Base-by-base conservation (phyloP, 2,329 filamentous ascomycete genomes). In the Aspergillus thermomutatus region DNA sequence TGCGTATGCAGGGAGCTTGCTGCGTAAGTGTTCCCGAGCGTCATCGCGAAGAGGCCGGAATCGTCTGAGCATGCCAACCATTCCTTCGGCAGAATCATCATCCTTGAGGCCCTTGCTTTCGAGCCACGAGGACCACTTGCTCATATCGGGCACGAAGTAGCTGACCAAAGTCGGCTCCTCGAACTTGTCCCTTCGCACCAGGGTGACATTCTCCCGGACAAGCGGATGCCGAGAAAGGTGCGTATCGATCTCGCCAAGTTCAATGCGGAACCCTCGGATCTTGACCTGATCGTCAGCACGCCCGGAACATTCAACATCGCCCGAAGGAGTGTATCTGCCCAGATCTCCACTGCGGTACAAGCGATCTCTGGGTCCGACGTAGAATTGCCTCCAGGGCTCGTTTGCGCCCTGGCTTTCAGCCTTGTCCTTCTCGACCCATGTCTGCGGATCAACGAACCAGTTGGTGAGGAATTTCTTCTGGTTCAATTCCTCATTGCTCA, bases 231-330 rank as follows among this genome's bases (percentile, higher is more conserved):
- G 83, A 53, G 86, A 89, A 49, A 97, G 78, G 71, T 96, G 88
- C 45, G 82, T 89, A 73, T 97, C 92, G 64, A 97, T 97, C 64
- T 97, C 94, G 61, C 88, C 89, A 48, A 97, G 86, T 76, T 99
- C 94, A 64, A 99, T 96, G 59, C 93, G 84, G 81, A 97, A 97
- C 1, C 93, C 93, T 58, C 94, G 88, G 63, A 97, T 93, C 80
- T 97, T 99, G 78, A 97, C 90, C 71, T 97, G 93, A 64, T 88
- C 84, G 69, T 97, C 93, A 25, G 86, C 87, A 57, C 94, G 83
- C 23, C 93, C 93, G 9, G 89, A 87, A 68, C 87, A 90, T 67
- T 89, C 88, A 10, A 91, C 88, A 62, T 88, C 87, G 37, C 90
- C 91, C 47, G 85, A 81, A 2, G 82, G 79, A 52, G 85, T 84